These are phyloP conservation scores for Aspergillus nanangensis DNA, from an alignment of 495 filamentous ascomycete species.

Conservation along the genomic window DNA sequence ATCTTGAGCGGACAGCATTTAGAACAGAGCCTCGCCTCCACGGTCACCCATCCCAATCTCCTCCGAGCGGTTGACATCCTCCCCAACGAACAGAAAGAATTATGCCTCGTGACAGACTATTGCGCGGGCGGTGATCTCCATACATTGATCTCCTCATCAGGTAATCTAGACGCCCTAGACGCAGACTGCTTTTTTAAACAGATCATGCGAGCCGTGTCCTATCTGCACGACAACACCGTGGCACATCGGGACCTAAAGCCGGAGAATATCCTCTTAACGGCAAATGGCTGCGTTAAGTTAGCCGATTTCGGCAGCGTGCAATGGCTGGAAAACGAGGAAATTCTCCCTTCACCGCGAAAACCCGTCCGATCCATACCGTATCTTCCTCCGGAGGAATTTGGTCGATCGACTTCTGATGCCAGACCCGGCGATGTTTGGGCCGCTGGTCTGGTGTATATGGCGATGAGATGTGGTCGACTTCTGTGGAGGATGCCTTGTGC, in stretches of 20 bases:
- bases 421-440: slow-evolving; percentile 94
- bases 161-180: slow-evolving; percentile 67
- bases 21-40: slow-evolving; percentile 82
- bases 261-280: slow-evolving; percentile 92
- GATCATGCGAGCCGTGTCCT: slow-evolving; percentile 93
- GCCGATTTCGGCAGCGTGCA: slow-evolving; percentile 73
- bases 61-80: slow-evolving; percentile 89
- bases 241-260: slow-evolving; percentile 91
- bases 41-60: slow-evolving; percentile 84
- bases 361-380: slow-evolving; percentile 48
- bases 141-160: slow-evolving; percentile 74
- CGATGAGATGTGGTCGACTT: slow-evolving; percentile 85
- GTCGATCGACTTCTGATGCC: slow-evolving; percentile 71
- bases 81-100: slow-evolving; percentile 86
- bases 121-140: slow-evolving; percentile 92
- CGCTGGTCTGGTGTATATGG: slow-evolving; percentile 93
- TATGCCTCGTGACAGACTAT: slow-evolving; percentile 96
- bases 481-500: slow-evolving; percentile 83
- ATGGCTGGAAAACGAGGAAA: background rate
- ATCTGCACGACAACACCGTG: slow-evolving; percentile 91
- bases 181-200: slow-evolving; percentile 96
- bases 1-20: slow-evolving; percentile 71
- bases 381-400: slow-evolving; percentile 84
- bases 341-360: background rate
- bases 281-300: slow-evolving; percentile 83